Evolutionary conservation across 768 basidiomycete genomes (phyloP).

Genomic region (Strobilomyces confusus): DNA sequence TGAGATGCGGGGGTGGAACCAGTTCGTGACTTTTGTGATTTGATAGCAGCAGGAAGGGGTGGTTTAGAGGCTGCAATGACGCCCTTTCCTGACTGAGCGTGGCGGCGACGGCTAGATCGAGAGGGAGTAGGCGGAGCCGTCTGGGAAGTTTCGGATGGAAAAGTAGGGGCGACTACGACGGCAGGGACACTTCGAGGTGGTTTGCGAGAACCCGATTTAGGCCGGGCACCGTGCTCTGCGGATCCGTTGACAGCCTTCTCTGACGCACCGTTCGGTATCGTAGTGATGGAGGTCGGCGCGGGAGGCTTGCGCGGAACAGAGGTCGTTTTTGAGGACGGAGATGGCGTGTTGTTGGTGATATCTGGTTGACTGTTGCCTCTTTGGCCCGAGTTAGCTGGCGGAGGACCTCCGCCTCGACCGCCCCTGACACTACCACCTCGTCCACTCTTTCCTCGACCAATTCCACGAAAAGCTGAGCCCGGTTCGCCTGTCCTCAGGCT

Average conservation of each 20-base stretch:
- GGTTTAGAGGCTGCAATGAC: slow-evolving; percentile 15
- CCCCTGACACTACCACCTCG: slow-evolving; percentile 29
- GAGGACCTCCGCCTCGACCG: slow-evolving; percentile 29
- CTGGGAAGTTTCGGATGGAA: slow-evolving; percentile 20
- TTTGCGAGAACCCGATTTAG: slow-evolving; percentile 23
- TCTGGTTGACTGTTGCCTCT: slow-evolving; percentile 25
- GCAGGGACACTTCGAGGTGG: slow-evolving; percentile 19
- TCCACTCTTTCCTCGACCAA: slow-evolving; percentile 36
- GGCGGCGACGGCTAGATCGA: slow-evolving; percentile 48
- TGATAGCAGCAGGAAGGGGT: slow-evolving; percentile 18
- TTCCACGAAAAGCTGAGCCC: slow-evolving; percentile 45
- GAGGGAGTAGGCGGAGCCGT: slow-evolving; percentile 33
- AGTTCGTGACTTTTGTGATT: slow-evolving; percentile 34
- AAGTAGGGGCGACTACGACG: slow-evolving; percentile 19
- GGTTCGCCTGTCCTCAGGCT: slow-evolving; percentile 39
- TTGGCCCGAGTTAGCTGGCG: slow-evolving; percentile 16
- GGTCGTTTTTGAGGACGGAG: slow-evolving; percentile 16
- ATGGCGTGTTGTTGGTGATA: slow-evolving; percentile 14
- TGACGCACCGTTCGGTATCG: slow-evolving; percentile 19
- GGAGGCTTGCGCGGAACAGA: slow-evolving; percentile 17
- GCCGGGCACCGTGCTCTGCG: slow-evolving; percentile 18
- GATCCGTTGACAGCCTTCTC: slow-evolving; percentile 22
- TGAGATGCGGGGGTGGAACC: slow-evolving; percentile 23
- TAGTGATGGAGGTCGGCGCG: slow-evolving; percentile 6
- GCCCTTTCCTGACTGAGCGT: slow-evolving; percentile 39